Conservation (phyloP, 2,329 filamentous ascomycete genomes). For the Monosporascus cannonballus region DNA sequence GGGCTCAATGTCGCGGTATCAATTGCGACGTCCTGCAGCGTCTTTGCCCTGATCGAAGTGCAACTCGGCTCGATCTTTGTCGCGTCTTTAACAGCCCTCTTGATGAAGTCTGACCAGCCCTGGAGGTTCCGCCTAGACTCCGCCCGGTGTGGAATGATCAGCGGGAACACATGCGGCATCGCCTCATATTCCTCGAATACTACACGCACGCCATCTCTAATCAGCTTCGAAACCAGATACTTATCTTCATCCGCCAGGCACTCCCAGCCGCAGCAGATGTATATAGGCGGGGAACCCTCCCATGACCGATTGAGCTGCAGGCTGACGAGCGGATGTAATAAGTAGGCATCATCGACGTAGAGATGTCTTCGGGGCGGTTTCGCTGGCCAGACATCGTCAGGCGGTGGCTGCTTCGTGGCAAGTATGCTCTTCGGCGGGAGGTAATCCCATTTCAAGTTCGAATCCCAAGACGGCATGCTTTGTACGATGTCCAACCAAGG, state of each 20-base stretch:
- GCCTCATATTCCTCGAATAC: conserved; percentile 69
- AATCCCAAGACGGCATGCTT: conserved; percentile 49
- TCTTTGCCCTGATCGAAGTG: conserved; percentile 43
- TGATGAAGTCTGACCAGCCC: conserved; percentile 52
- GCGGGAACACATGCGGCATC: conserved; percentile 72
- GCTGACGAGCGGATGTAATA: conserved; percentile 62
- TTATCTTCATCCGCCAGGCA: conserved; percentile 62
- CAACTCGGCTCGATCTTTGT: conserved; percentile 32
- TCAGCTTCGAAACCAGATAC: conserved; percentile 52
- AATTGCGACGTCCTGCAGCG: conserved; percentile 41
- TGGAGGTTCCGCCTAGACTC: conserved; percentile 46
- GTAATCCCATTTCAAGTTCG: conserved; percentile 56
- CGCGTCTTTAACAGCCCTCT: conserved; percentile 30
- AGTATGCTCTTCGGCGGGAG: conserved; percentile 41
- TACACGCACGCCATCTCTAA: conserved; percentile 51
- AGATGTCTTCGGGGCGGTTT: conserved; percentile 46
- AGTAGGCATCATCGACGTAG: conserved; percentile 48
- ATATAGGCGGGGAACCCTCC: conserved; percentile 59
- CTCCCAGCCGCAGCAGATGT: conserved; percentile 65
- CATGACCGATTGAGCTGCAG: conserved; percentile 55
- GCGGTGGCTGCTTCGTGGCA: conserved; percentile 24
- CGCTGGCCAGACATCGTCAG: conserved; percentile 53
- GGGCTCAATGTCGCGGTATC: conserved; percentile 36
- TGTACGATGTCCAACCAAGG: conserved; percentile 70
- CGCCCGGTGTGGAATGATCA: conserved; percentile 44